phyloP scores from a whole-genome alignment of 148 eudicot genomes.

The Linanthus parryae region DNA sequence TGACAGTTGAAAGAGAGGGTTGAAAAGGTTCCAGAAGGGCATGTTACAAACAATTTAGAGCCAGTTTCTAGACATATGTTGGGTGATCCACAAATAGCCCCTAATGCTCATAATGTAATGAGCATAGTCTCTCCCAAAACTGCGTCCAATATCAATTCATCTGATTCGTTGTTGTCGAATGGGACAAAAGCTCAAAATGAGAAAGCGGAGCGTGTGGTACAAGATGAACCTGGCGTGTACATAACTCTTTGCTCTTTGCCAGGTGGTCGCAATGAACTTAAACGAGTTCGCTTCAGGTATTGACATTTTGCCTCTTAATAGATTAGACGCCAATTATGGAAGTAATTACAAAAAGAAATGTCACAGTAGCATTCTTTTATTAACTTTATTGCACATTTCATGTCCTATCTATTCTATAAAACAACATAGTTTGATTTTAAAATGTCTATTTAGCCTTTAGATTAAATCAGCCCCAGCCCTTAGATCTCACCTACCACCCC shows the following conservation, averaged over 20 bases:
- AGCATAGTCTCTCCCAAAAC: slow-evolving; percentile 36
- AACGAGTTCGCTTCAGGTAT: slow-evolving; percentile 97
- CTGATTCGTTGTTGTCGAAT: slow-evolving; percentile 29
- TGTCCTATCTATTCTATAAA: too few relatives aligned
- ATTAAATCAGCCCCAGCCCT: too few relatives aligned
- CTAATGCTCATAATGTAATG: slow-evolving; percentile 30
- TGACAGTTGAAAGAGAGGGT: slow-evolving; percentile 73
- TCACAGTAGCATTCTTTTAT: background rate
- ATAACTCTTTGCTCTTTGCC: slow-evolving; percentile 73
- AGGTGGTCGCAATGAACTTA: slow-evolving; percentile 72
- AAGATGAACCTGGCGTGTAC: slow-evolving; percentile 87
- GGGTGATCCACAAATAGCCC: slow-evolving; percentile 16
- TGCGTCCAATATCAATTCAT: slow-evolving; percentile 32
- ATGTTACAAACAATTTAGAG: slow-evolving; percentile 24
- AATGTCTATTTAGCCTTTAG: too few relatives aligned
- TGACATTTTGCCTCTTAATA: background rate
- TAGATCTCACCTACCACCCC: too few relatives aligned
- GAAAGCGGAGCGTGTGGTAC: slow-evolving; percentile 63
- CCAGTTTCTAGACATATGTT: slow-evolving; percentile 19
- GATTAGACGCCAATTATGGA: too few relatives aligned
- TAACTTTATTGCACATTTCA: background rate
- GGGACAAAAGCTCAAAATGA: slow-evolving; percentile 46
- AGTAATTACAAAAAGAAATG: background rate
- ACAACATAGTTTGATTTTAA: too few relatives aligned
- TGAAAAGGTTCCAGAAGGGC: slow-evolving; percentile 38